phyloP scores from a whole-genome alignment of 345 rosid genomes.

The Murraya paniculata region DNA sequence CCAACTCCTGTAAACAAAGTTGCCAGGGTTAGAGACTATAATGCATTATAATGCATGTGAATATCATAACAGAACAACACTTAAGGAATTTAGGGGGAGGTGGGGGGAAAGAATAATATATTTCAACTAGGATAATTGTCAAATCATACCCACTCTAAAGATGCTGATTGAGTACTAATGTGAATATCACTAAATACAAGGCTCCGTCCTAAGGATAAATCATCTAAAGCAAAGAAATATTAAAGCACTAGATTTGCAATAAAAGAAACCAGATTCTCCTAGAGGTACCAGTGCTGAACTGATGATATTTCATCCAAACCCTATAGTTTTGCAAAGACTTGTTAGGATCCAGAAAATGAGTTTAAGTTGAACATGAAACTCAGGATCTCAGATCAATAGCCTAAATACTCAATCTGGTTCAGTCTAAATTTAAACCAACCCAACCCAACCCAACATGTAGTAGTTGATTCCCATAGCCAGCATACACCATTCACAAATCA shows the following conservation, averaged over 20 bases:
- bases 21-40: neutral
- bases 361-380: neutral
- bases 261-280: neutral
- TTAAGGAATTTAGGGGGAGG: neutral
- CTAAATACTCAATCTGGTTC: neutral
- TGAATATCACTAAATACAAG: neutral
- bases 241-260: neutral
- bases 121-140: neutral
- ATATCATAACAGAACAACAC: neutral
- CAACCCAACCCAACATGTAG: neutral
- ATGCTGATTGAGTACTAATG: neutral
- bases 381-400: neutral
- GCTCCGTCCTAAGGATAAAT: neutral
- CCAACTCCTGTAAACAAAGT: constrained; percentile 56
- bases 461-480: neutral
- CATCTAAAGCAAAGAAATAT: neutral
- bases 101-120: neutral
- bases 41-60: neutral
- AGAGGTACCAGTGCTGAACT: neutral
- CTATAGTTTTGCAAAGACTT: neutral
- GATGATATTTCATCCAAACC: neutral
- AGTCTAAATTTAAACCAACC: neutral
- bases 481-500: neutral
- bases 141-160: neutral
- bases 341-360: neutral